Evolutionary conservation across 805 yeast species (phyloP), one percentile per base, ranked within the genome.

Genomic region (Debaryomyces maramus): DNA sequence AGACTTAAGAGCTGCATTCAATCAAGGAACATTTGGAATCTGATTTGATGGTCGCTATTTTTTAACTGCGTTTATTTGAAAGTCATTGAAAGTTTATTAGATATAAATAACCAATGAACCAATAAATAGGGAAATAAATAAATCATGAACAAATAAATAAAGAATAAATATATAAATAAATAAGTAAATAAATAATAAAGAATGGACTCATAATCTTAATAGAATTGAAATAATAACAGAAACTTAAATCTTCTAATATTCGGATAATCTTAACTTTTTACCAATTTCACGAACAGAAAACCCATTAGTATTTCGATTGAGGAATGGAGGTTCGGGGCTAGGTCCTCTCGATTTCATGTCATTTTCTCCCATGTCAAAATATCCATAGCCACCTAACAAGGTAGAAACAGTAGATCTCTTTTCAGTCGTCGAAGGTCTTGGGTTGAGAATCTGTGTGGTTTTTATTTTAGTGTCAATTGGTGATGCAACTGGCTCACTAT

Each of bases 11-110:
- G 74, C 79, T 37, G 86, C 87, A 2, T 71, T 85, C 35, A 75
- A 77, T 52, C 79, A 77, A 41, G 85, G 85, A 21, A 73, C 73
- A 39, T 85, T 83, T 63, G 91, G 91, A 33, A 82, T 85, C 26
- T 83, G 61, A 36, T 31, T 27, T 11, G 5, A 13, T 18, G 16
- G 21, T 28, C 17, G n/a, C 15, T 27, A 15, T 19, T 16, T 34
- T 34, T 16, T n/a, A n/a, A n/a, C n/a, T n/a, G n/a, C n/a, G 20
- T 15, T 16, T 7, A 31, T 8, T 31, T 31, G 6, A n/a, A 8
- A 33, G 7, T 13, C 7, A 13, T 19, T 15, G 14, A 8, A 8
- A 9, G n/a, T n/a, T n/a, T n/a, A n/a, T n/a, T n/a, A n/a, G n/a
- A n/a, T n/a, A n/a, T n/a, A n/a, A n/a, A n/a, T n/a, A n/a, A n/a